phyloP scores from a whole-genome alignment of 164 flowering plant species.

The Liriodendron chinense region DNA sequence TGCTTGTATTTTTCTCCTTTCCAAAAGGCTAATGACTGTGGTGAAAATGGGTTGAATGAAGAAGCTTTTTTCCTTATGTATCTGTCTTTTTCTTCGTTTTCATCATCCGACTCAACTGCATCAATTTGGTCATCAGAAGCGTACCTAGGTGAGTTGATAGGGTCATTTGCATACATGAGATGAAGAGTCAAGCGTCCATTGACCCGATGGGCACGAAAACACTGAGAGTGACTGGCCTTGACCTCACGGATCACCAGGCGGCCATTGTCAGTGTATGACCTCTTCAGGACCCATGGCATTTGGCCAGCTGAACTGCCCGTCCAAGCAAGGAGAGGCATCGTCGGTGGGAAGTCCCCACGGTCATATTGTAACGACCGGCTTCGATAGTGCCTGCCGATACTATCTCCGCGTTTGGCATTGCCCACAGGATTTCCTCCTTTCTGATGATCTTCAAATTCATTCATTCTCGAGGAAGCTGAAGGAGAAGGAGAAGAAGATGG shows the following conservation, averaged over 20 bases:
- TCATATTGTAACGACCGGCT: slow-evolving; percentile 1
- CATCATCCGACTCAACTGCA: neutral
- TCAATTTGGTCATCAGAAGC: neutral
- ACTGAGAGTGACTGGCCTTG: slow-evolving; percentile 34
- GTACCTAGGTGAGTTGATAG: neutral
- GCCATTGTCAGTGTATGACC: slow-evolving; percentile 27
- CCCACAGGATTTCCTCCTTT: neutral
- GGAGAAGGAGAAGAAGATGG: neutral
- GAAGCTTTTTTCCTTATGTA: neutral
- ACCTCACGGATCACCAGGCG: slow-evolving; percentile 30
- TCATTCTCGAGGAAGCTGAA: neutral
- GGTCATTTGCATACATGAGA: slow-evolving; percentile 24
- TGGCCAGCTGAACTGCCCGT: slow-evolving; percentile 28
- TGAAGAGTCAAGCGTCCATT: slow-evolving; percentile 35
- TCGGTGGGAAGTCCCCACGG: slow-evolving; percentile 39
- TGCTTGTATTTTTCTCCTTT: neutral
- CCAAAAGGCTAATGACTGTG: no score
- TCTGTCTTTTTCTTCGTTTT: neutral
- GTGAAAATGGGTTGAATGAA: neutral
- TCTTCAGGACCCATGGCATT: slow-evolving; percentile 41
- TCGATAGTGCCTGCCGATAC: neutral
- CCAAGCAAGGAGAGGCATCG: slow-evolving; percentile 33
- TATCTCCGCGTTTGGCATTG: neutral
- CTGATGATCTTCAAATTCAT: neutral
- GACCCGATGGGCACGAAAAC: slow-evolving; percentile 31